phyloP scores from a whole-genome alignment of 176 grass and related monocot species.

The Dendrocalamus sinicus region DNA sequence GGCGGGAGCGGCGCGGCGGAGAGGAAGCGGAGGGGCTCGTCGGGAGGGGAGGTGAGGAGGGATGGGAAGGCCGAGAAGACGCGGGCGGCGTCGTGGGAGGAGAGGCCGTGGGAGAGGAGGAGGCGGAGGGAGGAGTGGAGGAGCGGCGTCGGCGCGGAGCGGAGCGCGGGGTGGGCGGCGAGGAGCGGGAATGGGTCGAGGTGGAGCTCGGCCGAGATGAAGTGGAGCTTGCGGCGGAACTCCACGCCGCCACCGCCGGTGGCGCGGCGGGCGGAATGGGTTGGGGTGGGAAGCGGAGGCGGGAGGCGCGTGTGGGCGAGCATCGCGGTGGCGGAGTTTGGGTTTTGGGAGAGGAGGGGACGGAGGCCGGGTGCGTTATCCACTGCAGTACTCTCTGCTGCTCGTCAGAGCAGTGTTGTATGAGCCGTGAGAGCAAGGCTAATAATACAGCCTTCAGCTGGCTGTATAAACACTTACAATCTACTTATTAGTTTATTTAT shows the following conservation, averaged over 20 bases:
- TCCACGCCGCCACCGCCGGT: conserved; percentile 30
- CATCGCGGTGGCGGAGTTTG: conserved; percentile 29
- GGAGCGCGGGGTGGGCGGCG: no score
- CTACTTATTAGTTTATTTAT: no score
- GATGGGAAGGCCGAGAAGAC: no score
- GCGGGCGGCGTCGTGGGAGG: no score
- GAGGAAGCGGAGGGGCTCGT: neutral
- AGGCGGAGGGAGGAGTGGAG: no score
- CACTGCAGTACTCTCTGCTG: neutral
- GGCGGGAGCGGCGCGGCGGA: no score
- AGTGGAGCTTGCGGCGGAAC: conserved; percentile 44
- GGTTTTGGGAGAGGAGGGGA: neutral
- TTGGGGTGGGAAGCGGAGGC: neutral
- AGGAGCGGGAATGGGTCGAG: no score
- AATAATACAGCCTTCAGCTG: no score
- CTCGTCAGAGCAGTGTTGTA: neutral
- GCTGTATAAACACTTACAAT: no score
- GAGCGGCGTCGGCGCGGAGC: no score
- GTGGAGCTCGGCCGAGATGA: no score
- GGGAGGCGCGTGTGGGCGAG: conserved; percentile 29
- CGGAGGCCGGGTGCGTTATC: conserved; percentile 9
- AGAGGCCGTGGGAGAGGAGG: no score
- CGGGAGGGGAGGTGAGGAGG: neutral
- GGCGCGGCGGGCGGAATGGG: neutral
- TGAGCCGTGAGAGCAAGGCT: neutral